phyloP scores from a whole-genome alignment of 1,284 basidiomycete species.

The Pseudozyma sp. region DNA sequence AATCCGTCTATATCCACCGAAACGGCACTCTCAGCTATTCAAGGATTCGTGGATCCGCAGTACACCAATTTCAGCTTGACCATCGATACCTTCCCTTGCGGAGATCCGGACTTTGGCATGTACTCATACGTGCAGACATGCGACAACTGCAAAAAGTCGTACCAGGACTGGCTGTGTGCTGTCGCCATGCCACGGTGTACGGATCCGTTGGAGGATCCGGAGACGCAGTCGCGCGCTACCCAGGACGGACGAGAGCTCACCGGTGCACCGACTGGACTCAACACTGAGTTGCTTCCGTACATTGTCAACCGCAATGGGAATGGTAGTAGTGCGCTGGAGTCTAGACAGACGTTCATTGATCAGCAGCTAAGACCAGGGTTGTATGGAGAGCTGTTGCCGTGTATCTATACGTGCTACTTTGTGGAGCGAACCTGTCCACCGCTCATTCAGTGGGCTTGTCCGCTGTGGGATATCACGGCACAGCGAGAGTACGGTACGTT shows the following conservation, averaged over 20 bases:
- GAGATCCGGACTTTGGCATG: conserved; percentile 61
- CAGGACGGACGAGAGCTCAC: conserved; percentile 54
- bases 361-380: conserved; percentile 47
- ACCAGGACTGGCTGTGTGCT: conserved; percentile 70
- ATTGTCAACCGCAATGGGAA: conserved; percentile 61
- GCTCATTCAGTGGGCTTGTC: conserved; percentile 62
- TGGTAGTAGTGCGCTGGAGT: conserved; percentile 22
- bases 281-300: conserved; percentile 61
- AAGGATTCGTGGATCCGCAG: conserved; percentile 63
- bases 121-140: conserved; percentile 70
- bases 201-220: conserved; percentile 56
- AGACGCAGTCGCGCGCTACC: conserved; percentile 49
- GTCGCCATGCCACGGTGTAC: conserved; percentile 70
- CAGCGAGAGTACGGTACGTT: conserved; percentile 67
- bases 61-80: conserved; percentile 68
- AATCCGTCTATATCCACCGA: conserved; percentile 57
- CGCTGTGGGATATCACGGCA: conserved; percentile 64
- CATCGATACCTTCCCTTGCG: conserved; percentile 70
- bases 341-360: conserved; percentile 62
- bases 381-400: conserved; percentile 67
- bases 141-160: conserved; percentile 67
- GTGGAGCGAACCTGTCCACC: conserved; percentile 64
- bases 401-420: conserved; percentile 65
- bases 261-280: conserved; percentile 52
- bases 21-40: conserved; percentile 62